A percentile compares a stretch with the other conserved stretches of the same genome.
Conservation (phyloP, 805 yeast genomes). For the Wickerhamomyces kurtzmanii region DNA sequence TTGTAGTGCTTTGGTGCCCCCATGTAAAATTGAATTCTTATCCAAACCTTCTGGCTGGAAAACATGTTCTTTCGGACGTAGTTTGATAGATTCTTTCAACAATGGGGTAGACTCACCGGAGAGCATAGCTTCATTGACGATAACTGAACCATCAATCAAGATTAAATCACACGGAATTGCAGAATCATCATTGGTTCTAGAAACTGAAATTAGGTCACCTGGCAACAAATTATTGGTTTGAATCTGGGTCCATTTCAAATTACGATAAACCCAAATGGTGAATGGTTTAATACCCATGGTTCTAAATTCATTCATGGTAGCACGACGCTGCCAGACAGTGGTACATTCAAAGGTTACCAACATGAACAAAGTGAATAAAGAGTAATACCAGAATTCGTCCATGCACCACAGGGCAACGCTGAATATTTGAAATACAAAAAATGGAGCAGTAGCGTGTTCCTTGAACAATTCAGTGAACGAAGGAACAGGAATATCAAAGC, state of each 20-base stretch:
- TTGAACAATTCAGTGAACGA: slow-evolving; percentile 83
- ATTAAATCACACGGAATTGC: slow-evolving; percentile 93
- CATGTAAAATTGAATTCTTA: slow-evolving; percentile 80
- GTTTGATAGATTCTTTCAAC: slow-evolving; percentile 80
- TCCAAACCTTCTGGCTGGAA: slow-evolving; percentile 78
- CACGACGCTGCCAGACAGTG: slow-evolving; percentile 90
- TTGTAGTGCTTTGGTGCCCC: slow-evolving; percentile 95
- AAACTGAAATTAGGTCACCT: slow-evolving; percentile 81
- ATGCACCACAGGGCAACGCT: slow-evolving; percentile 93
- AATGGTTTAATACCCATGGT: slow-evolving; percentile 97
- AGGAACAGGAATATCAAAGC: slow-evolving; percentile 93
- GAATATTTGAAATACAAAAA: slow-evolving; percentile 92
- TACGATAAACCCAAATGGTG: slow-evolving; percentile 62
- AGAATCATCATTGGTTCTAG: slow-evolving; percentile 82
- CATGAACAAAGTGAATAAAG: slow-evolving; percentile 87
- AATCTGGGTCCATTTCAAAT: slow-evolving; percentile 56
- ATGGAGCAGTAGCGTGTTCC: slow-evolving; percentile 98
- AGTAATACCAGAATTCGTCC: slow-evolving; percentile 96
- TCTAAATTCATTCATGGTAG: slow-evolving; percentile 91
- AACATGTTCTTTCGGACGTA: slow-evolving; percentile 64
- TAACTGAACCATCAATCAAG: slow-evolving; percentile 81
- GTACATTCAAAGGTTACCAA: slow-evolving; percentile 88
- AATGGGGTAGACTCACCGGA: slow-evolving; percentile 98
- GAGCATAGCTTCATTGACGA: slow-evolving; percentile 97
- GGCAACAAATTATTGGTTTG: slow-evolving; percentile 76